Base-by-base conservation (phyloP, 306 rosid genomes). In the Chamaecrista fasciculata region DNA sequence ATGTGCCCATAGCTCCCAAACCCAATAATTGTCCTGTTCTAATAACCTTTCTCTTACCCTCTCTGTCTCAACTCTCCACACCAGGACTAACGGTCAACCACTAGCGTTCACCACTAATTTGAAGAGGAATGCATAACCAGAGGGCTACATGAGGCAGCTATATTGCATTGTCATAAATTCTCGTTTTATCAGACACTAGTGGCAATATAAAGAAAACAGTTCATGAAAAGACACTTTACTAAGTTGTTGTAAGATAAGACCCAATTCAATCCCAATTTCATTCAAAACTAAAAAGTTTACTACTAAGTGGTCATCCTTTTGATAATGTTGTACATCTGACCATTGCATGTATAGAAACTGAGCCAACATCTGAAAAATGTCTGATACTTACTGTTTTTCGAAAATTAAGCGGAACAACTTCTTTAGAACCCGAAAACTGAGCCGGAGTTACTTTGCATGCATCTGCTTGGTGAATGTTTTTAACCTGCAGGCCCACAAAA, bases 341-440 rank as follows among this genome's bases (percentile, higher is more conserved):
- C 48, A 31, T 47, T 21, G 55, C 61, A 72, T 36, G 34, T 11
- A 34, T 8, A 2, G 57, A 62, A n/a, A n/a, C n/a, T n/a, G n/a
- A n/a, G n/a, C n/a, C n/a, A n/a, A n/a, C n/a, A n/a, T n/a, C n/a
- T n/a, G 37, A 69, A 60, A 46, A 36, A 18, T 0, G 31, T 16
- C 0, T 43, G 16, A 36, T 1, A 58, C 90, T 64, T 80, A 91
- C 97, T 15, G 59, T 73, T 62, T 86, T 85, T 40, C 92, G 92
- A 63, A 75, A 82, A 73, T 73, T 74, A 68, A 95, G 97, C 0
- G 88, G 79, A 44, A 87, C 97, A 3, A 91, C 88, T 79, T 95
- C 99, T 70, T 95, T 95, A 2, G 99, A 78, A 48, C 99, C 99
- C 0, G 86, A 95, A 75, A 95, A 95, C 66, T 95, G 91, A 3